Evolutionary conservation across 73 alveolate species (phyloP).

Genomic region (Paramecium biaurelia): DNA sequence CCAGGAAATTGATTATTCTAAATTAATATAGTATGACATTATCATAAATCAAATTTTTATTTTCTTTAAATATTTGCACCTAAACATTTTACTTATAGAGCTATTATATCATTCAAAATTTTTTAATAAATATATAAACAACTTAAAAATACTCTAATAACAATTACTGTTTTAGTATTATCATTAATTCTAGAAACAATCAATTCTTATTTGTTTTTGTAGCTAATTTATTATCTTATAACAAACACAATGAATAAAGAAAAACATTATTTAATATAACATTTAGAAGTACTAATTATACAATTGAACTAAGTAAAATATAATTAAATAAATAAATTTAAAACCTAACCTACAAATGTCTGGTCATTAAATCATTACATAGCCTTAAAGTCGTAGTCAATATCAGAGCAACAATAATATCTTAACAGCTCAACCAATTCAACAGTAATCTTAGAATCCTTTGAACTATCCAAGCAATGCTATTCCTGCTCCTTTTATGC

Average conservation of each 20-base stretch:
- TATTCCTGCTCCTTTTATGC: slow-evolving; percentile 34
- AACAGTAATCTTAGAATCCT: background rate
- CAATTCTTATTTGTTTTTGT: too few relatives aligned
- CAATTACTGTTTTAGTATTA: too few relatives aligned
- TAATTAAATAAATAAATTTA: background rate
- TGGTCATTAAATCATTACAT: background rate
- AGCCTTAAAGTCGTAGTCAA: background rate
- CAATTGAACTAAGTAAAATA: background rate
- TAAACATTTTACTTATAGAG: background rate
- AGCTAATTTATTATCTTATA: too few relatives aligned
- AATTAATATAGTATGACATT: background rate
- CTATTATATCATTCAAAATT: too few relatives aligned
- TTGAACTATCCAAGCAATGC: background rate
- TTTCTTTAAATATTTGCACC: background rate
- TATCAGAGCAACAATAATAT: background rate
- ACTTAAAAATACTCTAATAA: too few relatives aligned
- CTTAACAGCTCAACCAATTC: background rate
- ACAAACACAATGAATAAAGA: too few relatives aligned
- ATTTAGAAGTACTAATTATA: background rate
- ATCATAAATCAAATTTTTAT: background rate
- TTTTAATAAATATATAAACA: too few relatives aligned
- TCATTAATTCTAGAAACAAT: too few relatives aligned
- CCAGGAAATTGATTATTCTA: background rate
- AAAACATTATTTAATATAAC: background rate
- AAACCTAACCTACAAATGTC: background rate